Conservation (phyloP, 2,329 filamentous ascomycete species). For the Zasmidium angulare region DNA sequence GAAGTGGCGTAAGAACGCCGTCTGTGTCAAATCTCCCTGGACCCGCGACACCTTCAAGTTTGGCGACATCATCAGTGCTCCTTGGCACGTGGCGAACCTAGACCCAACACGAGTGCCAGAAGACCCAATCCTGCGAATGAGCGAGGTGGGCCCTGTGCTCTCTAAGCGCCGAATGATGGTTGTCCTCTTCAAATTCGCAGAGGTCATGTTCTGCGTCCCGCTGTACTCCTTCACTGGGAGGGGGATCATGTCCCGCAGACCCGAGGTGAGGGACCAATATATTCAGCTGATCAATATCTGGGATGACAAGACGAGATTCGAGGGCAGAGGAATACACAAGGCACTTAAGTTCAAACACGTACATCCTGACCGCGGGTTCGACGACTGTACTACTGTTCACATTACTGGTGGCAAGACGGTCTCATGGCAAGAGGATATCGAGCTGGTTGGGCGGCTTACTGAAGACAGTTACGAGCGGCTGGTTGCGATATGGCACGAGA, state of each 20-base stretch:
- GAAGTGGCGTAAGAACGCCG: constrained; percentile 4
- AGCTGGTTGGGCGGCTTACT: background rate
- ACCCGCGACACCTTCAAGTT: background rate
- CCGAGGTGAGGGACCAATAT: background rate
- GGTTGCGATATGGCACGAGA: background rate
- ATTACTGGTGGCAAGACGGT: background rate
- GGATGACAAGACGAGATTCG: background rate
- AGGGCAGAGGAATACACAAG: background rate
- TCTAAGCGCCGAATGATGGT: constrained; percentile 16
- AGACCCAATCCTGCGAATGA: background rate
- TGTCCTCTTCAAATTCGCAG: constrained; percentile 4
- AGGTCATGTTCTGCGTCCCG: constrained; percentile 12
- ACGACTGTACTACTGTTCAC: background rate
- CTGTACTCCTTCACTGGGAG: constrained; percentile 6
- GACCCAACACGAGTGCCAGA: background rate
- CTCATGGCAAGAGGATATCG: background rate
- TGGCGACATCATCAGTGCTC: constrained; percentile 9
- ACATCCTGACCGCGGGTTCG: background rate
- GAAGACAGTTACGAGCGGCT: background rate
- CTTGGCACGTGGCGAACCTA: constrained; percentile 8
- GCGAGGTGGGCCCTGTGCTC: background rate
- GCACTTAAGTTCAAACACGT: background rate
- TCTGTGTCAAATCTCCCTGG: constrained; percentile 5
- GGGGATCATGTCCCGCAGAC: background rate
- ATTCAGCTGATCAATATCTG: background rate